Base-by-base conservation (phyloP, 345 rosid species). In the Orychophragmus violaceus region DNA sequence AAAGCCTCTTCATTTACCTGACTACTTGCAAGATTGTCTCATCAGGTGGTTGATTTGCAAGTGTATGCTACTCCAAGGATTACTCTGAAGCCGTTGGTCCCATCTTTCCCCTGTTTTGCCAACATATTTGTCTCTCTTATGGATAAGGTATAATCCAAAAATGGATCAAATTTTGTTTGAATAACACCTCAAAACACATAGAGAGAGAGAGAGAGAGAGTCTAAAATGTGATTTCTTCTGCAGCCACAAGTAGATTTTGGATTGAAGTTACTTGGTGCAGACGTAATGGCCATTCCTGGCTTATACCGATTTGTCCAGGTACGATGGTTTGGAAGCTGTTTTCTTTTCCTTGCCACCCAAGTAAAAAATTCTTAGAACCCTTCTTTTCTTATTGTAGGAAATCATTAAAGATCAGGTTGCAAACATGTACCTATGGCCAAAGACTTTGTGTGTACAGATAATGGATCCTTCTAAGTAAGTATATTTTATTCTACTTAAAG, bases 241-340 rank as follows among this genome's bases (percentile, higher is more conserved):
- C 80, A 94, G 99, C 99, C 97, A 19, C 93, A 94, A 66, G 87
- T 94, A n/a, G 97, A 94, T 77, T 90, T 90, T 77, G 99, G 99
- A 32, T 77, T 94, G n/a, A 94, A 85, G 80, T 75, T 94, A 66
- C 78, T 90, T 1, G 99, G 97, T 24, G 95, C 83, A 36, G 99
- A 94, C 79, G 86, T 83, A 64, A 94, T 94, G 99, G 78, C 99
- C 55, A 88, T 94, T 66, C 99, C 99, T 63, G 99, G 97, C 39
- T 74, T 90, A 21, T 88, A 90, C 68, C 66, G 88, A 32, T 77
- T 87, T 77, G 90, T 88, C 66, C 96, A 87, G 86, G 99, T 94
- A 72, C 46, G 8, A 54, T 0, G 18, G n/a, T 44, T 45, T 58
- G 7, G 6, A 25, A 41, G 54, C 44, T 59, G 61, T 52, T 10